Evolutionary conservation across 768 basidiomycete species (phyloP).

Genomic region (Mycena capillaripes): DNA sequence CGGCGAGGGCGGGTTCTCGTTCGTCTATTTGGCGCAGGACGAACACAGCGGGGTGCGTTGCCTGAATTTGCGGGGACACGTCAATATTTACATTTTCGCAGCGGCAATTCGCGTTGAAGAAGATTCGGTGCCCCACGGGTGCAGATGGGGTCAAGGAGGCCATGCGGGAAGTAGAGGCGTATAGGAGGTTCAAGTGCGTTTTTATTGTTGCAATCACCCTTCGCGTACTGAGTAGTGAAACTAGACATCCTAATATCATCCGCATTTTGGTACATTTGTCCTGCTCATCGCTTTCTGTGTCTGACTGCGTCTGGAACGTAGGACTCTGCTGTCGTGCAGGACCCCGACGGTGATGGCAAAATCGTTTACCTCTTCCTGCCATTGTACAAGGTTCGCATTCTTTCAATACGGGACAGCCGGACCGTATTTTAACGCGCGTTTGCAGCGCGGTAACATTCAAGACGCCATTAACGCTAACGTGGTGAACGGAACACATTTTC

Average conservation of each 20-base stretch:
- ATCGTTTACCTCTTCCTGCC: constrained; percentile 98
- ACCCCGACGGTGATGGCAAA: constrained; percentile 92
- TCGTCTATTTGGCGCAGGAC: constrained; percentile 91
- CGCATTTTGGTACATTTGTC: constrained; percentile 78
- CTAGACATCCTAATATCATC: constrained; percentile 96
- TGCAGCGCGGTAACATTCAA: constrained; percentile 92
- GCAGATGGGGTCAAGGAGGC: constrained; percentile 90
- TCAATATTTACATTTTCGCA: constrained; percentile 46
- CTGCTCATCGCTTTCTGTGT: constrained; percentile 1
- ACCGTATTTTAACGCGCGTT: constrained; percentile 19
- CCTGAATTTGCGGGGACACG: constrained; percentile 9
- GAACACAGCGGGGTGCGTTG: constrained; percentile 83
- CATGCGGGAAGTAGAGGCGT: constrained; percentile 93
- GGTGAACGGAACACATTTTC: constrained; percentile 84
- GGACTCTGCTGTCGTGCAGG: constrained; percentile 96
- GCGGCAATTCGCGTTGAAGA: constrained; percentile 96
- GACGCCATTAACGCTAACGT: constrained; percentile 92
- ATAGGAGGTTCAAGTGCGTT: constrained; percentile 91
- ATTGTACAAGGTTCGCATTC: constrained; percentile 80
- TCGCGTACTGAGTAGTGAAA: constrained; percentile 15
- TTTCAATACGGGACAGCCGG: not conserved
- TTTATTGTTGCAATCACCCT: not conserved
- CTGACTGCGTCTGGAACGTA: constrained; percentile 45
- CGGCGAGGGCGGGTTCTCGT: constrained; percentile 97
- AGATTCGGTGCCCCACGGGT: constrained; percentile 93